Conservation (phyloP, 1,139 yeast species). For the Candida buenavistaensis region DNA sequence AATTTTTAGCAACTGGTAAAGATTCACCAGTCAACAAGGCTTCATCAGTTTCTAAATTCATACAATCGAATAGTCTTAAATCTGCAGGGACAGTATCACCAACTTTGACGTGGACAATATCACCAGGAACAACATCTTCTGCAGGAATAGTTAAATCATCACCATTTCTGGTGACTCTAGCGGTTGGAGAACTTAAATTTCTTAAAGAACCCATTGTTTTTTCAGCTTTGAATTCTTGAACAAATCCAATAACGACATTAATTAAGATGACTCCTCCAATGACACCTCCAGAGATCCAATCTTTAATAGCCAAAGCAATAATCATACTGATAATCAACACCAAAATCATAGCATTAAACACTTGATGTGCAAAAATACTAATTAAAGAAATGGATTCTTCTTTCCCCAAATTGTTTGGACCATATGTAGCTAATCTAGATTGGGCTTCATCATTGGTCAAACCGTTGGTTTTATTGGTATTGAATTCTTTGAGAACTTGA, state of each 20-base stretch:
- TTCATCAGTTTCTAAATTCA: constrained; percentile 79
- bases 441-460: constrained; percentile 35
- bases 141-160: constrained; percentile 60
- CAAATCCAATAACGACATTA: constrained; percentile 68
- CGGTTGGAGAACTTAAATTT: constrained; percentile 71
- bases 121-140: constrained; percentile 77
- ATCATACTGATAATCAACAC: constrained; percentile 74
- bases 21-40: constrained; percentile 83
- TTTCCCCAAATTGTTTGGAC: constrained; percentile 65
- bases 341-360: constrained; percentile 78
- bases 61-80: constrained; percentile 56
- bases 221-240: constrained; percentile 74
- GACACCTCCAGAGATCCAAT: constrained; percentile 85
- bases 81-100: constrained; percentile 87
- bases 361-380: constrained; percentile 64
- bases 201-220: constrained; percentile 78
- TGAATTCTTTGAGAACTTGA: constrained; percentile 36
- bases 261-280: constrained; percentile 68
- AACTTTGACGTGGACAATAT: constrained; percentile 60
- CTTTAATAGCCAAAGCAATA: constrained; percentile 71
- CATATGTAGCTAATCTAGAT: constrained; percentile 43
- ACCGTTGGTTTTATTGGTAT: constrained; percentile 35
- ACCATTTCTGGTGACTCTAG: constrained; percentile 67
- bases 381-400: constrained; percentile 57
- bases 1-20: constrained; percentile 65